phyloP scores from a whole-genome alignment of 805 yeast genomes.

The Barnettozyma wickerhamii region DNA sequence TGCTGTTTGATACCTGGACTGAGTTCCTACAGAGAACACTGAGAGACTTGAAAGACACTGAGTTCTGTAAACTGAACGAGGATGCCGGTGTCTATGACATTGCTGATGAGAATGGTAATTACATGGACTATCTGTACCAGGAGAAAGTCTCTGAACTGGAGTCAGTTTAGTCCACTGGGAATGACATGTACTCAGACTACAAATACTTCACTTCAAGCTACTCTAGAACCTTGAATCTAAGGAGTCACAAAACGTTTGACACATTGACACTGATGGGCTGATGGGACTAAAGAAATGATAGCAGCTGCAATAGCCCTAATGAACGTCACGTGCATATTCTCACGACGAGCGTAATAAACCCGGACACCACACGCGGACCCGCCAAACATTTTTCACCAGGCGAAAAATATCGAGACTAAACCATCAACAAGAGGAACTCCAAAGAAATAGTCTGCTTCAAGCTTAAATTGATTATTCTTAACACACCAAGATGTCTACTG shows the following conservation, averaged over 20 bases:
- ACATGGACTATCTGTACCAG: no score
- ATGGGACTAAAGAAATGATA: no score
- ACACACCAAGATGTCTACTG: constrained; percentile 52
- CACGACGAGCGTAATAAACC: not conserved
- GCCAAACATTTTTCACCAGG: constrained; percentile 3
- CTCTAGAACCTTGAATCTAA: no score
- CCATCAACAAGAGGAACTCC: constrained; percentile 1
- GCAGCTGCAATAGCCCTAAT: not conserved
- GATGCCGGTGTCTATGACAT: no score
- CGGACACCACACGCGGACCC: not conserved
- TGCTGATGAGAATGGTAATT: no score
- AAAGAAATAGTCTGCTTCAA: constrained; percentile 30
- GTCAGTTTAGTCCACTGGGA: no score
- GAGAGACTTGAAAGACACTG: constrained; percentile 4
- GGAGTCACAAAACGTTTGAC: no score
- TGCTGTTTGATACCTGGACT: constrained; percentile 8
- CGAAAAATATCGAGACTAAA: not conserved
- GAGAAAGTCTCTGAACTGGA: no score
- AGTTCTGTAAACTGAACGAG: no score
- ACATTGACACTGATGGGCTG: no score
- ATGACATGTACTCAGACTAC: no score
- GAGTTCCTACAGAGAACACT: constrained; percentile 2
- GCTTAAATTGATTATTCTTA: constrained; percentile 31
- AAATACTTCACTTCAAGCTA: no score
- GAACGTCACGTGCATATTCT: not conserved